A percentile compares a stretch with the other conserved stretches of the same genome.
phyloP scores from a whole-genome alignment of 2,329 filamentous ascomycete genomes.

The Fusarium multiceps region DNA sequence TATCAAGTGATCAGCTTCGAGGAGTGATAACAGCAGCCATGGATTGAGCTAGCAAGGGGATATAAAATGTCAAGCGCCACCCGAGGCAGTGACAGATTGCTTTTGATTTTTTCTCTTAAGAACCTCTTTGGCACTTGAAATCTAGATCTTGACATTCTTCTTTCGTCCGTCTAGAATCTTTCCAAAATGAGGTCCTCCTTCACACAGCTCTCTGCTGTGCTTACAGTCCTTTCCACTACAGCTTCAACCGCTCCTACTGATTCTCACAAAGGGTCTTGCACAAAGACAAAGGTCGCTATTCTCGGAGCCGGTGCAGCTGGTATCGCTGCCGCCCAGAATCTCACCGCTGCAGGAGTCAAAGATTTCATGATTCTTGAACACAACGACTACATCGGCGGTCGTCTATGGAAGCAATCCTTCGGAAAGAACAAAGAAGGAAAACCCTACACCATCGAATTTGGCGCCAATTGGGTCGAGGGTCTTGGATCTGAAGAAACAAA shows the following conservation, averaged over 20 bases:
- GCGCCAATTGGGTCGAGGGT: constrained; percentile 70
- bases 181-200: constrained; percentile 10
- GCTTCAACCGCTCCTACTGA: not conserved
- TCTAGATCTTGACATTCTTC: not conserved
- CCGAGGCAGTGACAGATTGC: not conserved
- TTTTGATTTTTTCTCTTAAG: not conserved
- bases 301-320: constrained; percentile 70
- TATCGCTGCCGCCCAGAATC: constrained; percentile 71
- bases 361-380: constrained; percentile 76
- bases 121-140: not conserved
- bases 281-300: constrained; percentile 49
- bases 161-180: not conserved
- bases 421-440: constrained; percentile 61
- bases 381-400: constrained; percentile 70
- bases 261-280: constrained; percentile 33
- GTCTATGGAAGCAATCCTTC: constrained; percentile 68
- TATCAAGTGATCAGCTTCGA: not conserved
- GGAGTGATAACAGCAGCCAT: not conserved
- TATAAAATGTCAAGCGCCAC: constrained; percentile 5
- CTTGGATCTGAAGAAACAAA: constrained; percentile 37
- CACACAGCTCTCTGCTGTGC: constrained; percentile 2
- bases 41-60: not conserved
- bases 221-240: not conserved
- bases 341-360: constrained; percentile 68
- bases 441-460: constrained; percentile 70